A percentile compares a stretch with the other conserved stretches of the same genome.
These are phyloP conservation scores for Syncephalastrum sp. DNA, from an alignment of 371 early-diverging fungal species.

Conservation along the genomic window DNA sequence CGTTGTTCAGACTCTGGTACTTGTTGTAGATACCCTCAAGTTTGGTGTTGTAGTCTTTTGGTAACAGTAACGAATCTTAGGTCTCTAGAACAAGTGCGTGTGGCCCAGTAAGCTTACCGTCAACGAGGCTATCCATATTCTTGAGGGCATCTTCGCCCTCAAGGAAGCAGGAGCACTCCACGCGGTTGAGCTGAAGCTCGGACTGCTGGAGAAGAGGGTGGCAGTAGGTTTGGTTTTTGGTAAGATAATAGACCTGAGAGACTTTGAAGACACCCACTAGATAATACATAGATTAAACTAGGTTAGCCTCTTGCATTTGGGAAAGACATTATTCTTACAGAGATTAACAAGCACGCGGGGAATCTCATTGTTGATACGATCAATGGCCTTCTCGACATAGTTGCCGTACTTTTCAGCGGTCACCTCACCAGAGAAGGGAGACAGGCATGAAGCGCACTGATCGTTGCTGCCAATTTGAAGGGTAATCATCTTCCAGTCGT, in stretches of 20 bases:
- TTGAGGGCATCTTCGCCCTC: constrained; percentile 3
- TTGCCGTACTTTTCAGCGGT: constrained; percentile 6
- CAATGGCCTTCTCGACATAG: constrained; percentile 15
- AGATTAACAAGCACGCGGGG: constrained; percentile 14
- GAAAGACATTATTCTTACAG: background rate
- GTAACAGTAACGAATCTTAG: background rate
- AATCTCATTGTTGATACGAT: constrained; percentile 9
- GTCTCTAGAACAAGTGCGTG: background rate
- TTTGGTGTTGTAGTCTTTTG: constrained; percentile 3
- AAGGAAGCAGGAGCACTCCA: constrained; percentile 8
- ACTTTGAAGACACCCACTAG: constrained; percentile 15
- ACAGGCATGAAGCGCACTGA: constrained; percentile 15
- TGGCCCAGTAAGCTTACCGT: background rate
- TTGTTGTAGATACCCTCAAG: constrained; percentile 9
- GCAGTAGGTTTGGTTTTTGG: constrained; percentile 10
- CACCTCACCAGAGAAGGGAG: constrained; percentile 6
- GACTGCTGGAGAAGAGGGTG: constrained; percentile 3
- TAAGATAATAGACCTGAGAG: constrained; percentile 10
- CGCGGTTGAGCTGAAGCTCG: constrained; percentile 5
- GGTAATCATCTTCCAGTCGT: constrained; percentile 43
- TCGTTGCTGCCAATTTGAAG: constrained; percentile 35
- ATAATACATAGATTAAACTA: background rate
- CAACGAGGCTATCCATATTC: constrained; percentile 3
- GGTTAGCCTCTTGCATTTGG: background rate
- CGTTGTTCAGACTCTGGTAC: constrained; percentile 5